Percentiles rank a stretch among this genome's conserved stretches.
Conservation (phyloP, 2,329 filamentous ascomycete genomes). For the Cladophialophora psammophila region DNA sequence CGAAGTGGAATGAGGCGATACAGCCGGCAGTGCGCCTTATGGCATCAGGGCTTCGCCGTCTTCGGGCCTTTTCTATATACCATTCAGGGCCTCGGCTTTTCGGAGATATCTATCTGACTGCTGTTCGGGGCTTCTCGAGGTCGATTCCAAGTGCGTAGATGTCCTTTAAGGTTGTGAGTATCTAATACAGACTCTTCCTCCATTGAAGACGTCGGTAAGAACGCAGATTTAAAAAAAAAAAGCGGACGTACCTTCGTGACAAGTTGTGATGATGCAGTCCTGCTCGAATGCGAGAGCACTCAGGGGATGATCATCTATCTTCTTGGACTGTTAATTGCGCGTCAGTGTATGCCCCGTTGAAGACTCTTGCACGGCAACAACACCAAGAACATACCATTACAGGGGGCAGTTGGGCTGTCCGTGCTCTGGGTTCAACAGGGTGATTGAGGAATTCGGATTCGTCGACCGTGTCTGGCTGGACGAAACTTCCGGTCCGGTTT, state of each 20-base stretch:
- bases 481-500: constrained; percentile 52
- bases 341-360: constrained; percentile 23
- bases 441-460: constrained; percentile 73
- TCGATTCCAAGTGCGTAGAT: constrained; percentile 77
- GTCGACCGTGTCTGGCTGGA: constrained; percentile 50
- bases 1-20: background rate
- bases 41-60: constrained; percentile 1
- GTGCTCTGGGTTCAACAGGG: constrained; percentile 81
- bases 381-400: constrained; percentile 72
- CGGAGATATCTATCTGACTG: constrained; percentile 44
- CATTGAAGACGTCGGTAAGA: constrained; percentile 18
- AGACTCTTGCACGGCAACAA: constrained; percentile 4
- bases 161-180: constrained; percentile 59
- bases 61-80: background rate
- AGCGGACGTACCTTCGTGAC: constrained; percentile 76
- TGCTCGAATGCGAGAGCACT: constrained; percentile 94
- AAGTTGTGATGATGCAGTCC: constrained; percentile 90
- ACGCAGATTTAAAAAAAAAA: constrained; percentile 32
- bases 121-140: constrained; percentile 58
- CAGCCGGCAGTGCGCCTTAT: background rate
- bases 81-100: constrained; percentile 22
- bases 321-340: constrained; percentile 69
- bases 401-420: constrained; percentile 85
- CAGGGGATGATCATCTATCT: constrained; percentile 83
- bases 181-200: constrained; percentile 36